Percentiles rank a stretch among this genome's conserved stretches.
These are phyloP conservation scores for Entophlyctis luteolus DNA, from an alignment of 192 early-diverging fungal species.

Conservation along the genomic window DNA sequence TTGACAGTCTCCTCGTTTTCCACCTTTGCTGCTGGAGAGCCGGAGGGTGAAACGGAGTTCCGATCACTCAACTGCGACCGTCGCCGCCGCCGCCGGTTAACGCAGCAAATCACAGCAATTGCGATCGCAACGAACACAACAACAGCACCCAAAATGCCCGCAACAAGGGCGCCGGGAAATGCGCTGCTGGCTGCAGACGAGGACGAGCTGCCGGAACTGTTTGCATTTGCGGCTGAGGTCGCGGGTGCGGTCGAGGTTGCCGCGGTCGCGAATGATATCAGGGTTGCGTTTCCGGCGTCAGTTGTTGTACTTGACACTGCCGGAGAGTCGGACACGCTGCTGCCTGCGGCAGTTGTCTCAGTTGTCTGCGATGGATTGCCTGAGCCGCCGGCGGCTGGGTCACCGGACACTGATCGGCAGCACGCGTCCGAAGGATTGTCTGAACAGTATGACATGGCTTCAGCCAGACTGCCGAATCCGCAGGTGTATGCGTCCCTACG, in stretches of 20 bases:
- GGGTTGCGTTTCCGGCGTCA: background rate
- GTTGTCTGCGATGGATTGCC: background rate
- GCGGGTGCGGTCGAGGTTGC: background rate
- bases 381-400: background rate
- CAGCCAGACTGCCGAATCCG: conserved; percentile 3
- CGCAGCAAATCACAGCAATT: too few relatives aligned
- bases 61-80: too few relatives aligned
- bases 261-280: background rate
- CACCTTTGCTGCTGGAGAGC: too few relatives aligned
- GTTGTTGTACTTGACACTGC: background rate
- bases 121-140: too few relatives aligned
- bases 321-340: background rate
- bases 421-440: background rate
- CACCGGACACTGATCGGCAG: background rate
- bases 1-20: too few relatives aligned
- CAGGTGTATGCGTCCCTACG: background rate
- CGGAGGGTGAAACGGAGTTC: too few relatives aligned
- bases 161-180: too few relatives aligned
- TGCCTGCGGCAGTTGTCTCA: background rate
- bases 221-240: too few relatives aligned
- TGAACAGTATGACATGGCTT: conserved; percentile 7
- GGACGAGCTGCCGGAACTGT: too few relatives aligned
- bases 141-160: too few relatives aligned
- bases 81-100: too few relatives aligned
- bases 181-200: too few relatives aligned